Conservation (phyloP, 2,329 filamentous ascomycete species). For the Ophiocordyceps unilateralis region DNA sequence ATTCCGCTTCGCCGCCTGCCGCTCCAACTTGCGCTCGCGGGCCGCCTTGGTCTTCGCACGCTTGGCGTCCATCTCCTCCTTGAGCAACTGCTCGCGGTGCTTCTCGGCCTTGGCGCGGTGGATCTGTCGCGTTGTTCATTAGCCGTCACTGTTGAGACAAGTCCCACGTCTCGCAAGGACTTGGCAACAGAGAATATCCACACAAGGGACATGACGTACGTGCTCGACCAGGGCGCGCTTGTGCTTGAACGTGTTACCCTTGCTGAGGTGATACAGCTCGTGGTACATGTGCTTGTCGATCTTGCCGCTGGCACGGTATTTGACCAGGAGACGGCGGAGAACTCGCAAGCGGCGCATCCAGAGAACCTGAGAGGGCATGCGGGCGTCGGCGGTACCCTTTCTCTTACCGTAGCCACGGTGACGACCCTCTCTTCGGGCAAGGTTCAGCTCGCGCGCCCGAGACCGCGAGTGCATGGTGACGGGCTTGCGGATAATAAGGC, state of each 20-base stretch:
- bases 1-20: constrained; percentile 77
- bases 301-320: constrained; percentile 99
- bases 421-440: constrained; percentile 84
- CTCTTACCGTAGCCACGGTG: constrained; percentile 99
- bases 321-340: constrained; percentile 95
- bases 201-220: constrained; percentile 48
- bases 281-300: constrained; percentile 99
- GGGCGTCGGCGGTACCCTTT: constrained; percentile 99
- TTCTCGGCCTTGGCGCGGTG: constrained; percentile 99
- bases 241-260: constrained; percentile 99
- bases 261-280: constrained; percentile 99
- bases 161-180: neutral
- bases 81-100: constrained; percentile 82
- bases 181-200: neutral
- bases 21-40: constrained; percentile 93
- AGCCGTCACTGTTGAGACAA: neutral
- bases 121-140: constrained; percentile 43
- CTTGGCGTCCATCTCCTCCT: constrained; percentile 99
- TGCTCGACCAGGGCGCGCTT: constrained; percentile 99
- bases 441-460: constrained; percentile 87
- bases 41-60: constrained; percentile 99
- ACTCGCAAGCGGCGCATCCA: constrained; percentile 99
- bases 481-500: constrained; percentile 99
- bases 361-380: constrained; percentile 96
- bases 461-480: constrained; percentile 99